phyloP scores from a whole-genome alignment of 208 protist species.

The Leishmania lainsoni region DNA sequence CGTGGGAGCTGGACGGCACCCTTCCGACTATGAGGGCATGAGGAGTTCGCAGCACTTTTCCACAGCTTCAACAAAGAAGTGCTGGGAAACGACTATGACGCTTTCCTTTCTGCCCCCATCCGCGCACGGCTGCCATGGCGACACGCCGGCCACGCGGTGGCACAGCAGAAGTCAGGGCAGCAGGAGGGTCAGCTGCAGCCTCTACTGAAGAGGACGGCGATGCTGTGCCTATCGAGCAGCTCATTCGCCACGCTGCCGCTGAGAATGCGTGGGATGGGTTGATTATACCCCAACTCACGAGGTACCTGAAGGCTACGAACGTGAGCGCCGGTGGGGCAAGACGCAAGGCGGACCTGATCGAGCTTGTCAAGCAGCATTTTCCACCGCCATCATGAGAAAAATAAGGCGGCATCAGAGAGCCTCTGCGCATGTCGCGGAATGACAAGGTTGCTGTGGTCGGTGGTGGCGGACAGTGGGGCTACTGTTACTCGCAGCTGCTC shows the following conservation, averaged over 20 bases:
- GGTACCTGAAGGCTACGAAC: slow-evolving; percentile 33
- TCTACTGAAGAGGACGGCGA: slow-evolving; percentile 5
- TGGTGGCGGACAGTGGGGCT: not conserved
- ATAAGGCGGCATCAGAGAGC: not conserved
- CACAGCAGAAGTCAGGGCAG: slow-evolving; percentile 3
- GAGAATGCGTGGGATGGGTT: slow-evolving; percentile 40
- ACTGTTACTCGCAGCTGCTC: not conserved
- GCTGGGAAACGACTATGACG: slow-evolving; percentile 49
- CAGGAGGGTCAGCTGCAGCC: not conserved
- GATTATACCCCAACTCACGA: slow-evolving; percentile 45
- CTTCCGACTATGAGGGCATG: slow-evolving; percentile 60
- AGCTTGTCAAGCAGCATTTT: slow-evolving; percentile 7
- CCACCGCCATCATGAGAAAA: not conserved
- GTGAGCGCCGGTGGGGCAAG: slow-evolving; percentile 11
- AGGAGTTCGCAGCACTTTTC: slow-evolving; percentile 35
- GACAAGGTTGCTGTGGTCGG: not conserved
- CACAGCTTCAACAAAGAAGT: slow-evolving; percentile 55
- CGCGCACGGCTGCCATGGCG: not conserved
- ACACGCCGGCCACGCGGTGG: not conserved
- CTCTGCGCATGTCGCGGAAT: not conserved
- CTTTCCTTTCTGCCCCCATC: slow-evolving; percentile 40
- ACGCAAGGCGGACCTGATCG: slow-evolving; percentile 23
- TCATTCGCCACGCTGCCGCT: slow-evolving; percentile 34
- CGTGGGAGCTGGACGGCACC: slow-evolving; percentile 34
- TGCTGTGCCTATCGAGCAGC: slow-evolving; percentile 11